Base-by-base conservation (phyloP, 768 basidiomycete species). In the Tulasnella sp. region DNA sequence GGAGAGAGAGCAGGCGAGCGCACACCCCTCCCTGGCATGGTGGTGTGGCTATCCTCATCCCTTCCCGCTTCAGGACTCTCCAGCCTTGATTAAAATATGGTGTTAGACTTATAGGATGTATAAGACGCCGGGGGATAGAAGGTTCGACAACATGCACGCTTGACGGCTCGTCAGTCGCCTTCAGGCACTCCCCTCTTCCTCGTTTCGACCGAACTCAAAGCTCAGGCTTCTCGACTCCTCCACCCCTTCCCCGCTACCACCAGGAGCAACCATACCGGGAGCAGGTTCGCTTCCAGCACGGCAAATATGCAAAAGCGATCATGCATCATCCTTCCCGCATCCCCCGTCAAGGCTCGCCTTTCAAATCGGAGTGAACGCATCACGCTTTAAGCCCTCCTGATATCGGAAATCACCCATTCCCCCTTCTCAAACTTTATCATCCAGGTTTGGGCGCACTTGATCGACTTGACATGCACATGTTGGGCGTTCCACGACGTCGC, bases 401-500 rank as follows among this genome's bases (percentile, higher is more conserved):
- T 76, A 19, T 76, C 75, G 9, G 75, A 76, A 39, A 76, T 76
- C 48, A 56, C 58, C 38, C n/a, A 38, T 44, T 31, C 31, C 42
- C 12, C 58, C 75, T 76, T 76, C 56, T 36, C 36, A 38, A 40
- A 76, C 19, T 76, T 48, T 62, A 31, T 56, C 31, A 40, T 76
- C 48, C 75, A 46, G 10, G 75, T 3, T 62, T 48, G 75, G 21
- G 42, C 42, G 38, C 56, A 46, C 5, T 36, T 56, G 24, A 56
- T 56, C 48, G 21, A 40, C n/a, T 31, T 76, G 46, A 48, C 75
- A 21, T 48, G 75, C 44, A 76, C 75, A n/a, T 76, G 75, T 48
- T 24, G 58, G 36, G 75, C 75, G 27, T 76, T 76, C 52, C 36
- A 76, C 75, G 75, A 76, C 36, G n/a, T 48, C 44, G 75, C 75